Evolutionary conservation across 1,139 yeast species (phyloP).

Genomic region (Lodderomyces oxycetoniae): DNA sequence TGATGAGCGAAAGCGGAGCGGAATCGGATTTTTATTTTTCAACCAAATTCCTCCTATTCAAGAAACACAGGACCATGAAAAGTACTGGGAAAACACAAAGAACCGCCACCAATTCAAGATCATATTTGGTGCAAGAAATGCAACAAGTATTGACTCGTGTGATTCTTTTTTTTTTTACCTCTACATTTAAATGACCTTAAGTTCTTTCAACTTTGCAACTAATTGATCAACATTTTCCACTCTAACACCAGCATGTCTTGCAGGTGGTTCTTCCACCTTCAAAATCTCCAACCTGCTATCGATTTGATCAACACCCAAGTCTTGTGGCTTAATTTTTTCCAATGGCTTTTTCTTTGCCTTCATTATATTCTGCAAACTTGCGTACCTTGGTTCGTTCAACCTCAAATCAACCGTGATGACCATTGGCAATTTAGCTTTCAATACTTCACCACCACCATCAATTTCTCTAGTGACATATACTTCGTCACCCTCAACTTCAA

Average conservation of each 20-base stretch:
- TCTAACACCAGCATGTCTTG: constrained; percentile 75
- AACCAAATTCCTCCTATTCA: no score
- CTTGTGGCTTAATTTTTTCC: constrained; percentile 63
- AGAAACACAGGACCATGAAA: no score
- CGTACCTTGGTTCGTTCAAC: constrained; percentile 90
- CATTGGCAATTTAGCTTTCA: constrained; percentile 75
- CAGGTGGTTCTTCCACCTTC: constrained; percentile 80
- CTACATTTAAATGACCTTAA: constrained; percentile 41
- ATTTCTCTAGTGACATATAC: constrained; percentile 85
- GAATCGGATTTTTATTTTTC: no score
- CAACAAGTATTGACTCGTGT: no score
- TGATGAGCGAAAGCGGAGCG: no score
- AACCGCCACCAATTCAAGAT: no score
- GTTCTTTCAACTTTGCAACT: constrained; percentile 70
- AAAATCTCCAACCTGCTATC: constrained; percentile 62
- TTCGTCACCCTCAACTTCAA: constrained; percentile 50
- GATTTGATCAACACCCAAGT: constrained; percentile 58
- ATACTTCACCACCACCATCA: constrained; percentile 90
- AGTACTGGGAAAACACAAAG: no score
- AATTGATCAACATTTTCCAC: constrained; percentile 81
- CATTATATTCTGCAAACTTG: constrained; percentile 92
- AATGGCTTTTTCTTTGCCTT: constrained; percentile 97
- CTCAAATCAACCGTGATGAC: constrained; percentile 90
- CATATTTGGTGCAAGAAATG: no score
- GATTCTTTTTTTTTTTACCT: no score